Percentiles rank a stretch among this genome's conserved stretches.
Evolutionary conservation across 2,329 filamentous ascomycete species (phyloP).

Genomic region (Beauveria rudraprayagi): DNA sequence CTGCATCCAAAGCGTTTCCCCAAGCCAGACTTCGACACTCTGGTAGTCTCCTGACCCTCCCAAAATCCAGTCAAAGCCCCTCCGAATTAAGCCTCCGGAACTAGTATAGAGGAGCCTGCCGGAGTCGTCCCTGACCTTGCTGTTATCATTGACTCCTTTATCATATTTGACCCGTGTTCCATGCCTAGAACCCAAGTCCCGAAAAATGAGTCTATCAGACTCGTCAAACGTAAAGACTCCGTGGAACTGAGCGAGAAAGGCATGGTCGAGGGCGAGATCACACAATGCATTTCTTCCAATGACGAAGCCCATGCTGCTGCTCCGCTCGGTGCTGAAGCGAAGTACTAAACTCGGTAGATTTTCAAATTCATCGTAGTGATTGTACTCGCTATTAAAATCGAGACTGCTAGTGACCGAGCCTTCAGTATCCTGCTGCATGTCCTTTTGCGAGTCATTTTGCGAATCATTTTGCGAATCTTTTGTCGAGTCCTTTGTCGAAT

Average conservation of each 20-base stretch:
- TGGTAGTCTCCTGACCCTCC: not conserved
- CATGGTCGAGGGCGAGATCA: not conserved
- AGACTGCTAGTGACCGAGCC: too few relatives aligned
- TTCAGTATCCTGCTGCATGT: too few relatives aligned
- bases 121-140: fast-evolving
- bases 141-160: fast-evolving
- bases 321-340: not conserved
- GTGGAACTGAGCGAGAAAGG: not conserved
- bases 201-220: not conserved
- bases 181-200: not conserved
- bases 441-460: too few relatives aligned
- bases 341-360: not conserved
- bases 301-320: not conserved
- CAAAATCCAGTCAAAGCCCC: not conserved
- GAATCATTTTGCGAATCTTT: too few relatives aligned
- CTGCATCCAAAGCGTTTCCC: not conserved
- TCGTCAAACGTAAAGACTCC: not conserved
- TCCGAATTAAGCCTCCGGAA: fast-evolving
- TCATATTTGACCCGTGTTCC: not conserved
- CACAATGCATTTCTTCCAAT: not conserved
- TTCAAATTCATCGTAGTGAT: too few relatives aligned
- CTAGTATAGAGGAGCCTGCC: too few relatives aligned
- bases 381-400: too few relatives aligned
- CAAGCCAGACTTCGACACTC: not conserved
- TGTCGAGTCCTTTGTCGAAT: too few relatives aligned